These are phyloP conservation scores for Penicillium samsonianum DNA, from an alignment of 495 filamentous ascomycete genomes.

Conservation along the genomic window DNA sequence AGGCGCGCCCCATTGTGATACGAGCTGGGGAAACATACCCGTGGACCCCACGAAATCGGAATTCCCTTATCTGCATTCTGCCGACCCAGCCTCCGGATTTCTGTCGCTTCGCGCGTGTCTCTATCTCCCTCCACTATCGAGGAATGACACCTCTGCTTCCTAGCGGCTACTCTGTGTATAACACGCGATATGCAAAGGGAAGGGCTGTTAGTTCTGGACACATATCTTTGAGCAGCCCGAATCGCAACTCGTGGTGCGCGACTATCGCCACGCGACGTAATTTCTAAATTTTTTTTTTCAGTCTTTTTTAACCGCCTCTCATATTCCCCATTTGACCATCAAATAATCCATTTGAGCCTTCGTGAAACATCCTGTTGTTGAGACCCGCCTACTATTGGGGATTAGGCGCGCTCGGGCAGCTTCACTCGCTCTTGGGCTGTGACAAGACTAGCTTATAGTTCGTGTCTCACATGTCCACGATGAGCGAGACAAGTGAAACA, in stretches of 20 bases:
- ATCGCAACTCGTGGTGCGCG: constrained; percentile 11
- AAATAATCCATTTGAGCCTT: background rate
- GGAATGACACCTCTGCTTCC: background rate
- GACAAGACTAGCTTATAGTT: background rate
- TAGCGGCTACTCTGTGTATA: background rate
- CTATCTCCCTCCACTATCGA: background rate
- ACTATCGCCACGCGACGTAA: background rate
- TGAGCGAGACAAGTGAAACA: constrained; percentile 3
- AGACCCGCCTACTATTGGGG: background rate
- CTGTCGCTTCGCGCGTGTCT: constrained; percentile 5
- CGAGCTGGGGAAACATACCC: constrained; percentile 18
- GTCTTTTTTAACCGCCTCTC: background rate
- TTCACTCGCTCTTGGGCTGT: background rate
- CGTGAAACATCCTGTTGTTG: constrained; percentile 7
- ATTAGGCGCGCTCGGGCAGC: background rate
- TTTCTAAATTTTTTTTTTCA: background rate
- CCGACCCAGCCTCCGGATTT: constrained; percentile 9
- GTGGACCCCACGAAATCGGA: constrained; percentile 10
- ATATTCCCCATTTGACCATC: background rate
- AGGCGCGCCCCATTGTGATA: constrained; percentile 17
- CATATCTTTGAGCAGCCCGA: constrained; percentile 3
- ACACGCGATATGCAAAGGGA: background rate
- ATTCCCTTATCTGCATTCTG: constrained; percentile 12
- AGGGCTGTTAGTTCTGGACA: background rate
- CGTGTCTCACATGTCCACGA: constrained; percentile 14